Evolutionary conservation across 257 asterid genomes (phyloP).

Genomic region (Henckelia pumila): DNA sequence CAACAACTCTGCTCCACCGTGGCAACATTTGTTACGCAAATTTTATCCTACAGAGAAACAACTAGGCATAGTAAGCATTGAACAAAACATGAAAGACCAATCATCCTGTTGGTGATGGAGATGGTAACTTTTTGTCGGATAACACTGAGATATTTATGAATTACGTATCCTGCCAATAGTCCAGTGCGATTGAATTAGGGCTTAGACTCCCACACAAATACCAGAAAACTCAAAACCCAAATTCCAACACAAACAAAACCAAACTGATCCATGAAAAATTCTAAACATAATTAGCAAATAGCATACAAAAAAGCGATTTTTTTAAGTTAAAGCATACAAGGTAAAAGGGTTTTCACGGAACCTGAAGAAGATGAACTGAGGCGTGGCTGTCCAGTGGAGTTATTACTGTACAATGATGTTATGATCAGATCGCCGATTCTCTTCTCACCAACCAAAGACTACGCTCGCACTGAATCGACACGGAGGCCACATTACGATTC

Average conservation of each 20-base stretch:
- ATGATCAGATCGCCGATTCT: background rate
- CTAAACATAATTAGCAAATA: no score
- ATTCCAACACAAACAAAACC: no score
- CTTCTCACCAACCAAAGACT: background rate
- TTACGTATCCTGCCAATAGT: background rate
- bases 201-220: no score
- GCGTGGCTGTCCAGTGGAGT: slow-evolving; percentile 20
- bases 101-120: background rate
- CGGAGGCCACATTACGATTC: slow-evolving; percentile 26
- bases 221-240: no score
- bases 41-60: slow-evolving; percentile 3
- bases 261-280: no score
- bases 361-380: slow-evolving; percentile 27
- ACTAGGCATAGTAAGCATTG: background rate
- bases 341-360: slow-evolving; percentile 10
- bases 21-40: slow-evolving; percentile 42
- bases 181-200: background rate
- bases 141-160: background rate
- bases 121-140: background rate
- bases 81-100: background rate
- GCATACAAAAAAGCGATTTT: no score
- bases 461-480: slow-evolving; percentile 9
- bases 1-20: slow-evolving; percentile 56
- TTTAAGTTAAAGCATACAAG: no score
- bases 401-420: slow-evolving; percentile 12